Conservation (phyloP, 305 asterid genomes). For the Lippia alba region DNA sequence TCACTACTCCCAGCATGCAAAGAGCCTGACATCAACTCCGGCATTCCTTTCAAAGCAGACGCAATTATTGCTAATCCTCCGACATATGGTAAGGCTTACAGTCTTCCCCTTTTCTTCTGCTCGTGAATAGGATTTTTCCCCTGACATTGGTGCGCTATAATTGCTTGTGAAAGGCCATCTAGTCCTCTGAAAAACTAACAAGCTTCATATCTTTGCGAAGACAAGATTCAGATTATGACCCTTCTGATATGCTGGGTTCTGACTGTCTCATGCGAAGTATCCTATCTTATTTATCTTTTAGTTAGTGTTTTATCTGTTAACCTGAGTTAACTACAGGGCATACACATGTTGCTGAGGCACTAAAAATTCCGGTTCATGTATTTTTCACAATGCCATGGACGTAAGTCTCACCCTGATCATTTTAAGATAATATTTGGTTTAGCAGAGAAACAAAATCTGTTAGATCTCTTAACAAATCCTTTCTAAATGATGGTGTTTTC, state of each 20-base stretch:
- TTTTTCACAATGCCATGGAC: constrained; percentile 96
- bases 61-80: constrained; percentile 99
- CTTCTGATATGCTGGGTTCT: neutral
- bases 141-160: neutral
- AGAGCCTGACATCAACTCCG: constrained; percentile 87
- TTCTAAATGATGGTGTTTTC: constrained; percentile 24
- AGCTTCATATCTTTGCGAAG: neutral
- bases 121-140: neutral
- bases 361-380: constrained; percentile 76
- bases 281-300: constrained; percentile 17
- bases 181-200: constrained; percentile 15
- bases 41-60: constrained; percentile 86
- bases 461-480: constrained; percentile 22
- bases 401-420: constrained; percentile 53
- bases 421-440: constrained; percentile 31
- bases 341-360: constrained; percentile 80
- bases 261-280: constrained; percentile 22
- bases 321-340: constrained; percentile 60
- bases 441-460: constrained; percentile 26
- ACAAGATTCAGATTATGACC: neutral
- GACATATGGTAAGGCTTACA: constrained; percentile 69
- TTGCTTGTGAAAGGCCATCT: constrained; percentile 9
- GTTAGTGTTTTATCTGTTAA: constrained; percentile 33
- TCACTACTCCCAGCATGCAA: constrained; percentile 89
- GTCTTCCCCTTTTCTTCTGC: neutral